Evolutionary conservation across 257 asterid species (phyloP).

Genomic region (Marsdenia floribunda): DNA sequence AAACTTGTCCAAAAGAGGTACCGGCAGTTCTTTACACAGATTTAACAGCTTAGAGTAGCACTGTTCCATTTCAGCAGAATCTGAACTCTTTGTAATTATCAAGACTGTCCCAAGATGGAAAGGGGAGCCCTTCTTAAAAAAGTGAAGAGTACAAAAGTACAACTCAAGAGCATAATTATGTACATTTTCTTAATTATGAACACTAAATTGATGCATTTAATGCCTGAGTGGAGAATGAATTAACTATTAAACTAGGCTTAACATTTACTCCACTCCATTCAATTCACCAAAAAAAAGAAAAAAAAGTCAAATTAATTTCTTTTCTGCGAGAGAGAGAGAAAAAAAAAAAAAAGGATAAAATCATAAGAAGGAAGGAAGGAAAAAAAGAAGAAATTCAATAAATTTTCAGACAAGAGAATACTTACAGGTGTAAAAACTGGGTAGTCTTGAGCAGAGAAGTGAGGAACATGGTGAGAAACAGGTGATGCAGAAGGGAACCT

Average conservation of each 20-base stretch:
- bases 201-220: not conserved
- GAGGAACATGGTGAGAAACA: conserved; percentile 45
- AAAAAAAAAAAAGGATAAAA: not conserved
- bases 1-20: not conserved
- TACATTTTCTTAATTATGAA: not conserved
- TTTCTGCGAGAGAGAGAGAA: too few species aligned
- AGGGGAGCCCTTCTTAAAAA: not conserved
- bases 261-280: not conserved
- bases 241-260: not conserved
- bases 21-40: not conserved
- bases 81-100: not conserved
- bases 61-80: not conserved
- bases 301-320: not conserved
- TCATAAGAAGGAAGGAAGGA: too few species aligned
- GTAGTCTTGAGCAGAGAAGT: conserved; percentile 80
- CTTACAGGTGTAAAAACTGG: conserved; percentile 94
- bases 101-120: not conserved
- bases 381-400: not conserved
- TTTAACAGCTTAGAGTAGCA: not conserved
- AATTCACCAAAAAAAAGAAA: not conserved
- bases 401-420: not conserved
- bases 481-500: conserved; percentile 60
- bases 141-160: not conserved
- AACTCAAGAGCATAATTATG: not conserved
- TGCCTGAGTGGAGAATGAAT: not conserved